Conservation (phyloP, 495 filamentous ascomycete species). For the Penicillium nucicola region DNA sequence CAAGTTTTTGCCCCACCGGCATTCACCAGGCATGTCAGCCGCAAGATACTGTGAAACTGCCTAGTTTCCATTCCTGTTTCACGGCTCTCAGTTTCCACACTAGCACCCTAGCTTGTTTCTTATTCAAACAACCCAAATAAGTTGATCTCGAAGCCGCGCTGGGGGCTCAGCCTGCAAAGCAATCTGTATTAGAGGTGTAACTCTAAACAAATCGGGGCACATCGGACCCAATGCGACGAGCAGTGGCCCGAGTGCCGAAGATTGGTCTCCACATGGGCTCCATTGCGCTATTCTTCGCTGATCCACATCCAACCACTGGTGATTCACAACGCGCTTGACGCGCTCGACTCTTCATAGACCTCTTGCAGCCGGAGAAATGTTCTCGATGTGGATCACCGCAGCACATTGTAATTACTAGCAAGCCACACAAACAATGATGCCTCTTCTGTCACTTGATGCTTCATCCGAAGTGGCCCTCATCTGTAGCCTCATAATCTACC, state of each 20-base stretch:
- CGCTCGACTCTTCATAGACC: slow-evolving; percentile 24
- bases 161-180: slow-evolving; percentile 27
- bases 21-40: no score
- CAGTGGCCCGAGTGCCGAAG: slow-evolving; percentile 32
- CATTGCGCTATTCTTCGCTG: slow-evolving; percentile 29
- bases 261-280: slow-evolving; percentile 33
- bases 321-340: slow-evolving; percentile 40
- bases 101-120: no score
- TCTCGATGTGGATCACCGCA: background rate
- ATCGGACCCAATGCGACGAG: slow-evolving; percentile 46
- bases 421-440: slow-evolving; percentile 20
- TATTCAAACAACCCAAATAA: no score
- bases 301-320: slow-evolving; percentile 8
- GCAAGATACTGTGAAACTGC: no score
- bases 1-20: no score
- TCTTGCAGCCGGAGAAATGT: no score
- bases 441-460: slow-evolving; percentile 13
- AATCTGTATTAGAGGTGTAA: background rate
- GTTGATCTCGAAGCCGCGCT: slow-evolving; percentile 6
- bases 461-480: slow-evolving; percentile 24
- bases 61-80: no score
- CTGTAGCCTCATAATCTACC: slow-evolving; percentile 31
- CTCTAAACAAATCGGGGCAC: slow-evolving; percentile 18
- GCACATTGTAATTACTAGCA: slow-evolving; percentile 14
- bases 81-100: no score